Evolutionary conservation across 768 basidiomycete species (phyloP).

Genomic region (Mycena indigotica): DNA sequence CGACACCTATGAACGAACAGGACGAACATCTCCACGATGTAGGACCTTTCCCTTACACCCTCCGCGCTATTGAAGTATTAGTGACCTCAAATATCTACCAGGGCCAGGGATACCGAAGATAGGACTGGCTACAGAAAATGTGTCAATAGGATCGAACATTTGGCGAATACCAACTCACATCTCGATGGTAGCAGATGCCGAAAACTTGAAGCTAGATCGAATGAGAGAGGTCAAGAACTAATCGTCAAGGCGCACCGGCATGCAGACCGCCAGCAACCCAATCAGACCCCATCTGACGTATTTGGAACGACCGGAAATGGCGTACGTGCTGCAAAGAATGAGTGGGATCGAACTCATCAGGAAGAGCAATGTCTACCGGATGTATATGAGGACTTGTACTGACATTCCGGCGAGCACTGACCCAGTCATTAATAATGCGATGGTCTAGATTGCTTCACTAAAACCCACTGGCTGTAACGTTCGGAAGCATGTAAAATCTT

Average conservation of each 20-base stretch:
- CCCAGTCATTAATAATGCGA: neutral
- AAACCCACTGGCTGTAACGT: neutral
- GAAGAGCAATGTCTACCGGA: neutral
- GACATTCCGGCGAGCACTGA: neutral
- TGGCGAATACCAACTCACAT: neutral
- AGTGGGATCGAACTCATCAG: neutral
- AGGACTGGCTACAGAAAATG: no score
- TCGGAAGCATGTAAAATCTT: neutral
- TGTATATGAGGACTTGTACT: constrained; percentile 1
- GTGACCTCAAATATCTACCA: neutral
- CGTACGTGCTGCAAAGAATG: neutral
- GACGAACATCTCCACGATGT: neutral
- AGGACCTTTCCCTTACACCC: neutral
- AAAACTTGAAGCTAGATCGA: neutral
- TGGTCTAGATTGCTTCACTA: neutral
- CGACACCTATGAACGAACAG: neutral
- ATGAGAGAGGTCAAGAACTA: neutral
- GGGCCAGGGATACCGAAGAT: no score
- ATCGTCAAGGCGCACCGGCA: neutral
- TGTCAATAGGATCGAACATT: neutral
- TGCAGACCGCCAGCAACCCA: neutral
- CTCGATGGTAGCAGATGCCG: neutral
- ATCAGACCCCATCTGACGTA: neutral
- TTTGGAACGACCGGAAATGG: constrained; percentile 1
- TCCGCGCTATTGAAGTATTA: neutral